phyloP scores from a whole-genome alignment of 2,329 filamentous ascomycete species.

The Alternaria atra region DNA sequence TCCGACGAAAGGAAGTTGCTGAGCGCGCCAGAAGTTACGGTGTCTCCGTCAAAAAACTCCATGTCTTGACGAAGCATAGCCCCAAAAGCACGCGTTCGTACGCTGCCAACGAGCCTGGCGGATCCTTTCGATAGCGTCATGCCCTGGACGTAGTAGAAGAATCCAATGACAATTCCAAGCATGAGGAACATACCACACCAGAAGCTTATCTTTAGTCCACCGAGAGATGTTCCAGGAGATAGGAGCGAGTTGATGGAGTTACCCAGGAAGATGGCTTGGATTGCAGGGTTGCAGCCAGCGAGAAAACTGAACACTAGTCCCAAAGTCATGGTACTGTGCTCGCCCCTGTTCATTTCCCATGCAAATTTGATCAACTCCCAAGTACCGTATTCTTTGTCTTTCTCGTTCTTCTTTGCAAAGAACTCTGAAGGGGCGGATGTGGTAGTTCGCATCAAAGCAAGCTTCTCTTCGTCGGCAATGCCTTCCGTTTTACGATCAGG shows the following conservation, averaged over 20 bases:
- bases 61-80: conserved; percentile 87
- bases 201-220: conserved; percentile 70
- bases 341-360: conserved; percentile 45
- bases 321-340: conserved; percentile 50
- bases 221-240: conserved; percentile 65
- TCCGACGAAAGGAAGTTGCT: conserved; percentile 74
- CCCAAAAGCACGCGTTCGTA: conserved; percentile 83
- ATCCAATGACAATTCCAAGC: conserved; percentile 39
- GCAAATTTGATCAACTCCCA: conserved; percentile 55
- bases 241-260: conserved; percentile 82
- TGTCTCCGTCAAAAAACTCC: conserved; percentile 87
- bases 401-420: conserved; percentile 49
- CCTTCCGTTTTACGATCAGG: conserved; percentile 28
- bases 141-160: conserved; percentile 42
- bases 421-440: conserved; percentile 70
- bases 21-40: conserved; percentile 88
- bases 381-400: conserved; percentile 37
- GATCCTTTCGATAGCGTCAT: conserved; percentile 66
- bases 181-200: conserved; percentile 51
- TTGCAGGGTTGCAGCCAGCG: conserved; percentile 46
- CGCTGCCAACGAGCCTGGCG: conserved; percentile 76
- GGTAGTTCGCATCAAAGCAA: conserved; percentile 37
- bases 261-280: conserved; percentile 78
- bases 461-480: conserved; percentile 34
- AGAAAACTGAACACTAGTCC: conserved; percentile 53